A percentile compares a stretch with the other conserved stretches of the same genome.
Evolutionary conservation across 345 rosid species (phyloP).

Genomic region (Gossypium bickii): DNA sequence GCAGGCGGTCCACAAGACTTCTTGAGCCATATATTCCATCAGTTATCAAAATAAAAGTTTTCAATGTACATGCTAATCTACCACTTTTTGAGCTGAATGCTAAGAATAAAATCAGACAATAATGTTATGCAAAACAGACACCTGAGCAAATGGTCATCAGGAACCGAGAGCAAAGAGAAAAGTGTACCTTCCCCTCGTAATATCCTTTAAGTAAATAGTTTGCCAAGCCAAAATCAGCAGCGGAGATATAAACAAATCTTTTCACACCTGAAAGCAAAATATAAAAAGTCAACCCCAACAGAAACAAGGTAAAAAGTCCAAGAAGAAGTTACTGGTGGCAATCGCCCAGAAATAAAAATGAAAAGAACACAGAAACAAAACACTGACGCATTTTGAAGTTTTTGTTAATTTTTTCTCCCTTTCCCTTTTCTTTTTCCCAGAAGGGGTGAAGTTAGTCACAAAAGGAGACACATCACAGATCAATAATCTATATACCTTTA

Average conservation of each 20-base stretch:
- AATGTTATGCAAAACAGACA: neutral
- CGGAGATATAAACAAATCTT: constrained; percentile 85
- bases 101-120: neutral
- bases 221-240: constrained; percentile 84
- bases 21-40: neutral
- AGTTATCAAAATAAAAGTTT: neutral
- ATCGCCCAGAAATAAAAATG: neutral
- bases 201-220: constrained; percentile 79
- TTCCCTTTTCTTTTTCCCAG: neutral
- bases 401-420: neutral
- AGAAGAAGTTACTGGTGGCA: neutral
- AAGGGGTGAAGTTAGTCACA: neutral
- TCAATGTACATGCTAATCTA: neutral
- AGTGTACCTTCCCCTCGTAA: constrained; percentile 87
- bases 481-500: constrained; percentile 42
- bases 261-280: constrained; percentile 55
- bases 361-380: neutral
- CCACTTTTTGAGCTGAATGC: neutral
- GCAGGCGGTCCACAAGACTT: neutral
- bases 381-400: neutral
- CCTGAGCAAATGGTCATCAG: neutral
- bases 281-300: neutral
- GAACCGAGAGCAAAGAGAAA: neutral
- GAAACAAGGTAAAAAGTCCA: neutral
- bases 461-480: neutral